Evolutionary conservation across 805 yeast genomes (phyloP), one percentile per base, ranked within the genome.

Genomic region (Saccharomyces eubayanus): DNA sequence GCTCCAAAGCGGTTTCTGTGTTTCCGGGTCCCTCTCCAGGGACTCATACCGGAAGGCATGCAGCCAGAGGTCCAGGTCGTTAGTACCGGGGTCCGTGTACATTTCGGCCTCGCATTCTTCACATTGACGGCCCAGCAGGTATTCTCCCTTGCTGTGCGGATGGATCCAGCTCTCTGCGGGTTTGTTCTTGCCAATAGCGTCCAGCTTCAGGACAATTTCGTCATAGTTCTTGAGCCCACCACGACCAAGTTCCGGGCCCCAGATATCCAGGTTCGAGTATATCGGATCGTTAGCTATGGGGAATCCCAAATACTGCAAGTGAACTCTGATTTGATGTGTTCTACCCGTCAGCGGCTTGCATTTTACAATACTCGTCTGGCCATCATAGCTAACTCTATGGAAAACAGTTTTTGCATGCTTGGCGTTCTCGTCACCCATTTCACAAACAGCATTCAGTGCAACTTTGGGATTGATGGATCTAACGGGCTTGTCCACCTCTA

Each of bases 251-350:
- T 66, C 59, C 0, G 77, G 71, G 0, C 98, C 98, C 97, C 97
- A 94, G 0, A 89, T 83, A 16, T 70, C 68, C 14, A 77, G 79
- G 61, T 87, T 88, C 1, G 96, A 85, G 64, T 90, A 92, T 0
- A 91, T 76, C 0, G 97, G 97, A 68, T 92, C 99, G 66, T 92
- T 91, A 2, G 87, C 89, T 48, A 92, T 92, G 0, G 98, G 97
- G 64, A 75, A 79, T 0, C 97, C 97, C n/a, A 94, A 61, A 59
- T 77, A 85, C 69, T 91, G 97, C 53, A 94, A 71, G 72, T 94
- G 99, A 0, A 94, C 96, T 56, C 99, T 75, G 50, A 94, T 90
- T 67, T 92, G 99, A 68, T 92, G 99, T 0, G 97, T 89, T 64
- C 99, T 77, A 0, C 99, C 99, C 0, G 99, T 92, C 16, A 79